Evolutionary conservation across 2,329 filamentous ascomycete genomes (phyloP).

Genomic region (Botrytis byssoidea): DNA sequence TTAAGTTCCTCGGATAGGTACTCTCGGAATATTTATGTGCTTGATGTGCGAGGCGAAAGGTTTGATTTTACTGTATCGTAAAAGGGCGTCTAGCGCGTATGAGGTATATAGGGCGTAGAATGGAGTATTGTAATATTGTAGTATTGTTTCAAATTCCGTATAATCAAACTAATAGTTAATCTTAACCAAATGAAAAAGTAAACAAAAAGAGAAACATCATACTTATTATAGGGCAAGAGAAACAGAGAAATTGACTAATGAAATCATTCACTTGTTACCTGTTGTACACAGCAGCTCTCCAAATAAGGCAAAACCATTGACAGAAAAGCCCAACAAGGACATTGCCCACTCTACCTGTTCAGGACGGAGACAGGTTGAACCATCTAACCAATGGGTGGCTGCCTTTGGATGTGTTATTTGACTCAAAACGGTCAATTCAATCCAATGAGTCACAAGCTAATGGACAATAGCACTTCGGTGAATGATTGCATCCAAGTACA

Average conservation of each 20-base stretch:
- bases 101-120: not conserved
- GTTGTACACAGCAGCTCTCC: not conserved
- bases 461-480: slow-evolving; percentile 5
- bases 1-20: not conserved
- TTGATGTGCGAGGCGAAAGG: not conserved
- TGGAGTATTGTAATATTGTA: not conserved
- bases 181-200: slow-evolving; percentile 7
- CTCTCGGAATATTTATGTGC: slow-evolving; percentile 7
- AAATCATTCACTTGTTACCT: slow-evolving; percentile 7
- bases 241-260: slow-evolving; percentile 2
- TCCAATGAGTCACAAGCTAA: slow-evolving; percentile 9
- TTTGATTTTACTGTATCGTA: not conserved
- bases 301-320: not conserved
- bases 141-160: not conserved
- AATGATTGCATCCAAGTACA: not conserved
- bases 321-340: not conserved
- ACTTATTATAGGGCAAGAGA: slow-evolving; percentile 8
- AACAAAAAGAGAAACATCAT: not conserved
- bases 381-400: slow-evolving; percentile 9
- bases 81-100: not conserved
- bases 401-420: not conserved
- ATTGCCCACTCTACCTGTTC: not conserved
- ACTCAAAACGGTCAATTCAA: not conserved
- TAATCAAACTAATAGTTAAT: slow-evolving; percentile 6
- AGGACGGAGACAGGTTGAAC: not conserved